Base-by-base conservation (phyloP, 805 yeast genomes). In the Candida yuanshanica region DNA sequence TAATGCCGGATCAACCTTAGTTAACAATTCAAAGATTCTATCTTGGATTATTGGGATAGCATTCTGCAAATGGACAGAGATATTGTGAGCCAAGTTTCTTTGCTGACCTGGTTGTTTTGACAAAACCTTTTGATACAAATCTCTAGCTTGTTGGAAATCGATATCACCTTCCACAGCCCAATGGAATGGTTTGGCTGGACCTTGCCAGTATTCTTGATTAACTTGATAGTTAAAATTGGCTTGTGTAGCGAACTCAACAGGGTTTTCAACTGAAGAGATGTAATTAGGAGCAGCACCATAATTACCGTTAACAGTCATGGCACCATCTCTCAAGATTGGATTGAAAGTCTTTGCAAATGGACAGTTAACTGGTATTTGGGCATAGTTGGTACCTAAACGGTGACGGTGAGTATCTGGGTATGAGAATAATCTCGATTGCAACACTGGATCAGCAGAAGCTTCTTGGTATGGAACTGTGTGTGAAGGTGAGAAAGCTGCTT, bases 301-400 rank as follows among this genome's bases (percentile, higher is more conserved):
- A 68, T 87, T 87, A 41, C 81, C 83, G 52, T 75, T 70, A 21
- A 77, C 77, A 42, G 60, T 60, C 89, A 82, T 81, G 35, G 79
- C 74, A 63, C 96, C 96, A 60, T 87, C 95, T 68, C 95, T 77
- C 53, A 81, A 75, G 53, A 79, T 81, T 22, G 95, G 95, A 52
- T 75, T 74, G 60, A 74, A 76, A 9, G 72, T 68, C 39, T 65
- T 64, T 20, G 75, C 78, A 47, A 74, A 67, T 43, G 96, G 95
- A 64, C 95, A 83, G 63, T 87, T 87, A 53, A 85, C 89, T n/a
- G 96, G 96, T 43, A 87, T 81, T 65, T 84, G 91, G 36, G 75
- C 73, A 65, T 82, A 87, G 68, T 87, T 84, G 31, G 78, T 71
- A 39, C 69, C 86, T 58, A 85, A 66, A 66, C 95, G 75, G 68